Base-by-base conservation (phyloP, 805 yeast species). In the Yamadazyma sp. region DNA sequence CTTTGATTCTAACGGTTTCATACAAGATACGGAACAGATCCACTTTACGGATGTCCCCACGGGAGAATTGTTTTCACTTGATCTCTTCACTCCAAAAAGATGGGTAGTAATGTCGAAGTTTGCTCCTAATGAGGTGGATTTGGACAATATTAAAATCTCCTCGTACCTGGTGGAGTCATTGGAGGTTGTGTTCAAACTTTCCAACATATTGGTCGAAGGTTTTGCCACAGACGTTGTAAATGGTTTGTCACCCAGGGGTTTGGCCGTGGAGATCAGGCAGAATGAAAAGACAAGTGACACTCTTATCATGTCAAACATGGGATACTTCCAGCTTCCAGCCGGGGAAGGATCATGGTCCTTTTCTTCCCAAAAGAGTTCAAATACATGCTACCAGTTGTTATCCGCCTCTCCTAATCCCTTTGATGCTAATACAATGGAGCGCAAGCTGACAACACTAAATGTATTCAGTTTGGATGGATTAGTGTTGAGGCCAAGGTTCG, bases 251-350 rank as follows among this genome's bases (percentile, higher is more conserved):
- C 80, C 85, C 0, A 62, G 73, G 0, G 85, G 84, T 1, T 49
- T 82, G 11, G 64, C 71, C 3, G 50, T 87, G 3, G 67, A 69
- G 14, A 53, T 80, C 1, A 13, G 14, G 0, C 40, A 40, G 2
- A 33, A 29, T 3, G 23, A 13, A 1, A 10, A 3, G 3, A 14
- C 14, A 14, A 28, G n/a, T 4, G 87, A 80, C 46, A 82, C 96
- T 0, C 66, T 62, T 25, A 79, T 89, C 1, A 84, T 91, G 93
- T 73, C 81, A 1, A 82, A 84, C 26, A 67, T 82, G 45, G 97
- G 97, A 0, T 91, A 91, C 57, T 76, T 84, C 37, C 97, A 90
- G 59, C 64, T 93, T 31, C 77, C 76, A 45, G 79, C 84, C 0
- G 69, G 67, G 35, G 93, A 95, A 1, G 96, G 96, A 0, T 31